phyloP scores from a whole-genome alignment of 78 protist species.

The Chrysochromulina parva region DNA sequence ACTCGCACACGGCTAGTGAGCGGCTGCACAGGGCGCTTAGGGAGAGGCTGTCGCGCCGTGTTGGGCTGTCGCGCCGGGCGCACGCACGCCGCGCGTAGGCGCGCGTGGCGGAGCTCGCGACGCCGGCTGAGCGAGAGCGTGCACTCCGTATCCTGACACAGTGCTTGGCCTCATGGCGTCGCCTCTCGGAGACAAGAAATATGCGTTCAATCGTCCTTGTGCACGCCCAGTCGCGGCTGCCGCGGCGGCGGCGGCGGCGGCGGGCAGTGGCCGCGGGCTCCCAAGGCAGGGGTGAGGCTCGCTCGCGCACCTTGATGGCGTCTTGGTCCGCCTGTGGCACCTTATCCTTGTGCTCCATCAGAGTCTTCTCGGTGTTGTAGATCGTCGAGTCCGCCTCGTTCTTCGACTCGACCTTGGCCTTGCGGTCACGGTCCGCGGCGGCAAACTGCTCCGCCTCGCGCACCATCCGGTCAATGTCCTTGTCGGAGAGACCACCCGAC shows the following conservation, averaged over 20 bases:
- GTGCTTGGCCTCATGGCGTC: too few species aligned
- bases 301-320: constrained; percentile 4
- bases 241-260: not conserved
- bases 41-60: not conserved
- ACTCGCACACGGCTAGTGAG: not conserved
- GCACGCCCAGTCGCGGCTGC: not conserved
- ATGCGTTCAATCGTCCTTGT: too few species aligned
- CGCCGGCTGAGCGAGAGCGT: too few species aligned
- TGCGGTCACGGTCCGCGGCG: constrained; percentile 62
- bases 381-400: constrained; percentile 75
- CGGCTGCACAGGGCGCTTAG: not conserved
- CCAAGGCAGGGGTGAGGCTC: not conserved
- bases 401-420: constrained; percentile 62
- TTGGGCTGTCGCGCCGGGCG: not conserved
- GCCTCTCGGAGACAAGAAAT: too few species aligned
- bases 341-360: constrained; percentile 59
- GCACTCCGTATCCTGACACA: too few species aligned
- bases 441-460: constrained; percentile 86
- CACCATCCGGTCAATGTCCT: constrained; percentile 92
- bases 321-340: constrained; percentile 14
- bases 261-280: not conserved
- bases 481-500: constrained; percentile 90
- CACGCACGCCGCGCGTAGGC: too few species aligned
- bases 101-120: too few species aligned
- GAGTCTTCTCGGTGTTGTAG: constrained; percentile 62